These are phyloP conservation scores for Diospyros kaki DNA, from an alignment of 148 eudicot genomes.

Conservation along the genomic window DNA sequence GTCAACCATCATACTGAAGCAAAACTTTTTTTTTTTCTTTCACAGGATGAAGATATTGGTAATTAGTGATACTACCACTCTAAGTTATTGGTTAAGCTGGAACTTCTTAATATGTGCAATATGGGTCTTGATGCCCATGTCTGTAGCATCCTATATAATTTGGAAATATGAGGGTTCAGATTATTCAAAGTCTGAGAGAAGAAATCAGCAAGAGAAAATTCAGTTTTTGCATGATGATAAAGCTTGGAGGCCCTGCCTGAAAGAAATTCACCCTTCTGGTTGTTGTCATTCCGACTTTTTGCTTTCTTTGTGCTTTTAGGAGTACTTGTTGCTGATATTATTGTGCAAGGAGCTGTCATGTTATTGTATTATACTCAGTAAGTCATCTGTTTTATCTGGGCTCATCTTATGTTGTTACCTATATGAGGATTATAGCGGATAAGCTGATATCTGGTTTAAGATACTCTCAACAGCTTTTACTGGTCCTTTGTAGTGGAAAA, in stretches of 20 bases:
- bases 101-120: constrained; percentile 46
- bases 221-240: constrained; percentile 25
- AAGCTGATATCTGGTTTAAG: neutral
- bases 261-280: constrained; percentile 43
- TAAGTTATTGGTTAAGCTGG: constrained; percentile 59
- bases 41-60: constrained; percentile 35
- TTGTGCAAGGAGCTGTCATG: constrained; percentile 36
- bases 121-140: constrained; percentile 48
- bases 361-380: constrained; percentile 63
- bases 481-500: neutral
- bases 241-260: constrained; percentile 59
- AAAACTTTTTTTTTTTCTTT: constrained; percentile 9
- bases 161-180: constrained; percentile 46
- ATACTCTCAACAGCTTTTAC: neutral
- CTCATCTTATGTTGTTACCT: neutral
- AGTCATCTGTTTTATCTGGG: constrained; percentile 19
- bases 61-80: constrained; percentile 34
- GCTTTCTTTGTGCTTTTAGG: constrained; percentile 39
- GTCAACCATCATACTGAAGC: neutral
- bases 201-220: constrained; percentile 19
- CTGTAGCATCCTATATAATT: constrained; percentile 34
- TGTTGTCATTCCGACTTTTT: constrained; percentile 42
- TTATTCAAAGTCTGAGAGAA: constrained; percentile 21
- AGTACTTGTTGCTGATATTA: constrained; percentile 33
- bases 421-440: neutral